Evolutionary conservation across 495 filamentous ascomycete genomes (phyloP).

Genomic region (Rhizodiscina lignyota): DNA sequence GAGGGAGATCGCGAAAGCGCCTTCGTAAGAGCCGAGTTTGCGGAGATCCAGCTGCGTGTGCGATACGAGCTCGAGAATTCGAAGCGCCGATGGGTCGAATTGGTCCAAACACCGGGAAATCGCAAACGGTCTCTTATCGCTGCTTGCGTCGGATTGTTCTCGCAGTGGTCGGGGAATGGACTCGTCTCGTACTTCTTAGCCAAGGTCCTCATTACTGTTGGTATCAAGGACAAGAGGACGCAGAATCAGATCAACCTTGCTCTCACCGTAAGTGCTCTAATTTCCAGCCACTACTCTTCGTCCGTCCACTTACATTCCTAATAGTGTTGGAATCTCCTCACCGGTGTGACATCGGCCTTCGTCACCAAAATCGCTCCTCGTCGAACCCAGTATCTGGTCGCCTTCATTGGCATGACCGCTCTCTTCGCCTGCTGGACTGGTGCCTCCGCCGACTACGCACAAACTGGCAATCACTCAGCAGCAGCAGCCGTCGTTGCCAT

Average conservation of each 20-base stretch:
- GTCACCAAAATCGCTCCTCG: constrained; percentile 28
- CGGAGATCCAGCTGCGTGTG: too few relatives aligned
- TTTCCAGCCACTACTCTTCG: too few relatives aligned
- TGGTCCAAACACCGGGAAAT: constrained; percentile 39
- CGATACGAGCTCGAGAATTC: too few relatives aligned
- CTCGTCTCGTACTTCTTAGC: constrained; percentile 32
- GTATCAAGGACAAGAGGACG: constrained; percentile 25
- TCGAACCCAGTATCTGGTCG: constrained; percentile 24
- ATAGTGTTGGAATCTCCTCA: constrained; percentile 28
- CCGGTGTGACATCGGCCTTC: constrained; percentile 21
- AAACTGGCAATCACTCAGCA: too few relatives aligned
- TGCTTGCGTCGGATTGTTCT: constrained; percentile 47
- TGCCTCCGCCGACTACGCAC: constrained; percentile 21
- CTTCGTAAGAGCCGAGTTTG: constrained; percentile 41
- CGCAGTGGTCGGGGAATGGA: constrained; percentile 48
- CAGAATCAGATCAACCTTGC: too few relatives aligned
- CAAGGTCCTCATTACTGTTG: constrained; percentile 27
- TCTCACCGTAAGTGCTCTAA: too few relatives aligned
- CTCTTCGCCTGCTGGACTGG: constrained; percentile 35
- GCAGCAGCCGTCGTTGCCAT: constrained; percentile 17
- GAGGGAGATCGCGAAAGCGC: constrained; percentile 17
- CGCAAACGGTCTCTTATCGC: constrained; percentile 44
- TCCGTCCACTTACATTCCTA: constrained; percentile 31
- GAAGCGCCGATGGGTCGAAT: constrained; percentile 56
- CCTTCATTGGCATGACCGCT: constrained; percentile 34